These are phyloP conservation scores for Nakazawaea peltata DNA, from an alignment of 805 yeast genomes.

Conservation along the genomic window DNA sequence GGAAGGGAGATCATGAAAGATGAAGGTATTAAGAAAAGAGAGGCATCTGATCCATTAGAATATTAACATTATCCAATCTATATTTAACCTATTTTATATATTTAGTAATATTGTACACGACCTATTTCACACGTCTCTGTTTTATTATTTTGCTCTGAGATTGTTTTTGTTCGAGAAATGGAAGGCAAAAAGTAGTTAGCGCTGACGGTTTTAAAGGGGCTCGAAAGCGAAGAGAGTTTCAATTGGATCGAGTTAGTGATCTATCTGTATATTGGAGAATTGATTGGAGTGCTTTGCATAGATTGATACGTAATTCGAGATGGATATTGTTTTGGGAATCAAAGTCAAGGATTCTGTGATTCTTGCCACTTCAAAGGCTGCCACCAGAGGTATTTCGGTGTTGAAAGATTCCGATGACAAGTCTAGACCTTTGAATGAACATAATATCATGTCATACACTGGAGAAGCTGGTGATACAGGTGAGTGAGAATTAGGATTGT, in stretches of 20 bases:
- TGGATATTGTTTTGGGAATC: conserved; percentile 91
- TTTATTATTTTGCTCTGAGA: too few relatives aligned
- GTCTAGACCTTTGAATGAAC: conserved; percentile 66
- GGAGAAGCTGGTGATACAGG: conserved; percentile 95
- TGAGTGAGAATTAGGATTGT: conserved; percentile 12
- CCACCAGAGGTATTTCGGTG: conserved; percentile 82
- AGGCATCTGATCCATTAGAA: conserved; percentile 21
- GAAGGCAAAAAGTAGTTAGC: conserved; percentile 4
- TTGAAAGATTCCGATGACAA: conserved; percentile 75
- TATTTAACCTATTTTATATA: background rate
- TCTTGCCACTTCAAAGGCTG: conserved; percentile 91
- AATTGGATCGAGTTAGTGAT: too few relatives aligned
- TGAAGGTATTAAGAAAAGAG: conserved; percentile 36
- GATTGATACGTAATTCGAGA: too few relatives aligned
- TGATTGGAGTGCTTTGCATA: too few relatives aligned
- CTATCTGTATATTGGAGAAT: background rate
- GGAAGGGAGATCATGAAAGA: conserved; percentile 50
- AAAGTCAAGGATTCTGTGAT: conserved; percentile 74
- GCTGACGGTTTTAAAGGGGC: too few relatives aligned
- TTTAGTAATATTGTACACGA: background rate
- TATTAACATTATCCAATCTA: conserved; percentile 1
- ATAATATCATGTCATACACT: conserved; percentile 77
- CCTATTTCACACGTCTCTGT: background rate
- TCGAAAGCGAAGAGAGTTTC: too few relatives aligned
- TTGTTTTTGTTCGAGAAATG: background rate